These are phyloP conservation scores for Anethum foeniculum DNA, from an alignment of 140 eudicot species.

Conservation along the genomic window DNA sequence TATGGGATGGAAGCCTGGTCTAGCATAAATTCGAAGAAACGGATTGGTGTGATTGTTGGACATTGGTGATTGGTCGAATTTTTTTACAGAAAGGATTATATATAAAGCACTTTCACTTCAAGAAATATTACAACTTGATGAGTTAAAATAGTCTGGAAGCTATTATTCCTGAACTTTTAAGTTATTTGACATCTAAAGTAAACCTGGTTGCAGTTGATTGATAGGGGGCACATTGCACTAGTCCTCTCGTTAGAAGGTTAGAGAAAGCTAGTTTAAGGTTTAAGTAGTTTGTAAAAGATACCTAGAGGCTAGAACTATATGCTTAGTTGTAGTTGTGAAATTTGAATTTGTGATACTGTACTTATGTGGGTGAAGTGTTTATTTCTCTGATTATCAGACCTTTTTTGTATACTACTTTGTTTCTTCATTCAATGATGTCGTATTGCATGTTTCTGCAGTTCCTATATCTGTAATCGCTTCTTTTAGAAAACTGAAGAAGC, in stretches of 20 bases:
- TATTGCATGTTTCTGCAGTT: conserved; percentile 48
- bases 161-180: background rate
- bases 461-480: conserved; percentile 73
- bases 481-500: conserved; percentile 28
- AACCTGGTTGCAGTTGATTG: background rate
- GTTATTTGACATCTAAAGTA: background rate
- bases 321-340: background rate
- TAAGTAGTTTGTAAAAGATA: background rate
- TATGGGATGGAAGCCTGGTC: background rate
- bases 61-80: no score
- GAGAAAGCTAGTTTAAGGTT: background rate
- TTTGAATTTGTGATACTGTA: background rate
- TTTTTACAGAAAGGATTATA: background rate
- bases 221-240: background rate
- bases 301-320: no score
- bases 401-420: background rate
- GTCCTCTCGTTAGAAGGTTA: background rate
- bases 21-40: background rate
- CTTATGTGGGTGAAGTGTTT: background rate
- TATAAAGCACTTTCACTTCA: background rate
- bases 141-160: background rate
- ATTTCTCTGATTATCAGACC: background rate
- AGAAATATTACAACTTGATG: background rate
- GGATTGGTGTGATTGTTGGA: background rate
- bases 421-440: background rate